phyloP scores from a whole-genome alignment of 176 grass and related monocot species.

The Triticum urartu region DNA sequence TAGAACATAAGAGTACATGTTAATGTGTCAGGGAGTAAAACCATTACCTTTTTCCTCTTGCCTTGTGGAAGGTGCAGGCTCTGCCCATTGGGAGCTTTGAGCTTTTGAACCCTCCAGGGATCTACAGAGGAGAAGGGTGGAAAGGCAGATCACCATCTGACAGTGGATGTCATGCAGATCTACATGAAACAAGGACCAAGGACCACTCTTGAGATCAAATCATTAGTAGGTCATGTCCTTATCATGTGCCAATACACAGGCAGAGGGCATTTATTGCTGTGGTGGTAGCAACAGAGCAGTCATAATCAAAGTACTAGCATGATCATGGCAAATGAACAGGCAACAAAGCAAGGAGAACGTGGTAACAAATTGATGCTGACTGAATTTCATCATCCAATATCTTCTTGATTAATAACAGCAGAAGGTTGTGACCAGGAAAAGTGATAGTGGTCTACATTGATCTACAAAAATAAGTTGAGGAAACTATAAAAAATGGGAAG shows the following conservation, averaged over 20 bases:
- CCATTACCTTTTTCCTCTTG: background rate
- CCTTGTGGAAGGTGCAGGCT: background rate
- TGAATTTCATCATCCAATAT: constrained; percentile 29
- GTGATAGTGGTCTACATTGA: constrained; percentile 2
- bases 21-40: background rate
- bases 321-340: constrained; percentile 20
- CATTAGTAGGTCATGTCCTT: constrained; percentile 53
- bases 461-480: constrained; percentile 40
- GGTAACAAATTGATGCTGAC: background rate
- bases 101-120: constrained; percentile 1
- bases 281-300: constrained; percentile 36
- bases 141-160: constrained; percentile 8
- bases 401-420: constrained; percentile 54
- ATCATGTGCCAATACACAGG: constrained; percentile 34
- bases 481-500: constrained; percentile 9
- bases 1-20: background rate
- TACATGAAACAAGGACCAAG: constrained; percentile 43
- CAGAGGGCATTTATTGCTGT: constrained; percentile 44
- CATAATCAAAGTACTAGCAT: constrained; percentile 1
- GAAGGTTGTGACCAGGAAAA: constrained; percentile 22
- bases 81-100: background rate
- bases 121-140: background rate
- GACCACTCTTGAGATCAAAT: constrained; percentile 57
- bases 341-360: background rate
- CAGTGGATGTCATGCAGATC: constrained; percentile 14